Percentiles rank a stretch among this genome's conserved stretches.
These are phyloP conservation scores for Colletotrichum navitas DNA, from an alignment of 2,329 filamentous ascomycete species.

Conservation along the genomic window DNA sequence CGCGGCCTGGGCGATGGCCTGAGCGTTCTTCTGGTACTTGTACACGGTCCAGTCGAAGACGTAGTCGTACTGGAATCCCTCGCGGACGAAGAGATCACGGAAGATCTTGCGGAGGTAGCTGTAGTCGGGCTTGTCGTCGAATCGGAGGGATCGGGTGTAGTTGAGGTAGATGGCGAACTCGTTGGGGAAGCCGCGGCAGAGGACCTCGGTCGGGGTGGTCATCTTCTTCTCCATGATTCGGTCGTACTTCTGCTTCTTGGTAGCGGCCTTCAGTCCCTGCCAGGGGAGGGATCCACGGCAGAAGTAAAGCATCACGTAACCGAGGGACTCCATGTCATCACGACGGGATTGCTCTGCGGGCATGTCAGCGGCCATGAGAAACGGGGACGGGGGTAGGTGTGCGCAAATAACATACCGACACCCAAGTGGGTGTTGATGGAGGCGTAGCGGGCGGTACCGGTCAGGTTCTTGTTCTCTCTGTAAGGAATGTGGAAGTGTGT, in stretches of 20 bases:
- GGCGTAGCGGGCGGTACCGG: slow-evolving; percentile 97
- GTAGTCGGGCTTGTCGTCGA: slow-evolving; percentile 99
- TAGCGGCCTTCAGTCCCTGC: slow-evolving; percentile 98
- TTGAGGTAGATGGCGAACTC: slow-evolving; percentile 99
- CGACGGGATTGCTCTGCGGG: slow-evolving; percentile 91
- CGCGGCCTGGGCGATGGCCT: slow-evolving; percentile 84
- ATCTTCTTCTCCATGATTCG: slow-evolving; percentile 99
- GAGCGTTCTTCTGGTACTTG: slow-evolving; percentile 99
- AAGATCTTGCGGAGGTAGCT: slow-evolving; percentile 99
- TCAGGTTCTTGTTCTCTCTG: slow-evolving; percentile 99
- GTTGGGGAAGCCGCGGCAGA: slow-evolving; percentile 98
- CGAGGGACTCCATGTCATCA: slow-evolving; percentile 99
- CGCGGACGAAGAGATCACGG: slow-evolving; percentile 97
- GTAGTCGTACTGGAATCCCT: slow-evolving; percentile 99
- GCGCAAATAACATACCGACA: slow-evolving; percentile 72
- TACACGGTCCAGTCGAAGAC: slow-evolving; percentile 99
- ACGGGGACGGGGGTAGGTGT: neutral
- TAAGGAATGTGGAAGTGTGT: slow-evolving; percentile 99
- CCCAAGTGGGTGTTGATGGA: slow-evolving; percentile 99
- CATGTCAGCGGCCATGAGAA: slow-evolving; percentile 47
- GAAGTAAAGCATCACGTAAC: slow-evolving; percentile 99
- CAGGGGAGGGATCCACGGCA: slow-evolving; percentile 98
- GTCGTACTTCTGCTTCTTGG: slow-evolving; percentile 99
- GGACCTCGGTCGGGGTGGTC: slow-evolving; percentile 98
- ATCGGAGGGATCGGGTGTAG: slow-evolving; percentile 98